Percentiles rank a stretch among this genome's conserved stretches.
Evolutionary conservation across 257 asterid species (phyloP).

Genomic region (Anisodus acutangulus): DNA sequence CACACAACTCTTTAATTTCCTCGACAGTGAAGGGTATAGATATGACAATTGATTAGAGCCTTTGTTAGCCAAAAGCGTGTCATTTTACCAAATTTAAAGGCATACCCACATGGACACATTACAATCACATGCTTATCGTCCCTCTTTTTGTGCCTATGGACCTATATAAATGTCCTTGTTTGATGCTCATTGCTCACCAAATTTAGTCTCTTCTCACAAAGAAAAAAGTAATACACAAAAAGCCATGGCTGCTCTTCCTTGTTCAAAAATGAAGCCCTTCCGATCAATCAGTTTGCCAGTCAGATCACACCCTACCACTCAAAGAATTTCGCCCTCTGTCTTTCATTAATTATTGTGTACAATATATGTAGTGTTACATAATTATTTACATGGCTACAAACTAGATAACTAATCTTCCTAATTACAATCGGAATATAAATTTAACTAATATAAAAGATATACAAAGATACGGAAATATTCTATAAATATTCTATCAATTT

Average conservation of each 20-base stretch:
- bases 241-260: background rate
- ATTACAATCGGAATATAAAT: too few species aligned
- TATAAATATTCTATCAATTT: background rate
- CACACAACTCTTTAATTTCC: background rate
- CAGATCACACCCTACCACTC: conserved; percentile 40
- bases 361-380: too few species aligned
- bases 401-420: too few species aligned
- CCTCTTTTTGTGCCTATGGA: background rate
- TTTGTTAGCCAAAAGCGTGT: background rate
- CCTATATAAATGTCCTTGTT: background rate
- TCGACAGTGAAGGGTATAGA: background rate
- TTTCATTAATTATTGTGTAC: too few species aligned
- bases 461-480: too few species aligned
- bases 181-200: background rate
- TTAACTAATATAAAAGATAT: too few species aligned
- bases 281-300: conserved; percentile 39
- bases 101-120: background rate
- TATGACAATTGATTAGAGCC: background rate
- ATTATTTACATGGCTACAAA: too few species aligned
- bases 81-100: background rate
- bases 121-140: background rate
- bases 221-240: background rate
- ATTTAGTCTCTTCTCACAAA: background rate
- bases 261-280: conserved; percentile 30
- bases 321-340: conserved; percentile 22